Conservation (phyloP, 2,329 filamentous ascomycete species). For the Fusarium oligoseptatum region DNA sequence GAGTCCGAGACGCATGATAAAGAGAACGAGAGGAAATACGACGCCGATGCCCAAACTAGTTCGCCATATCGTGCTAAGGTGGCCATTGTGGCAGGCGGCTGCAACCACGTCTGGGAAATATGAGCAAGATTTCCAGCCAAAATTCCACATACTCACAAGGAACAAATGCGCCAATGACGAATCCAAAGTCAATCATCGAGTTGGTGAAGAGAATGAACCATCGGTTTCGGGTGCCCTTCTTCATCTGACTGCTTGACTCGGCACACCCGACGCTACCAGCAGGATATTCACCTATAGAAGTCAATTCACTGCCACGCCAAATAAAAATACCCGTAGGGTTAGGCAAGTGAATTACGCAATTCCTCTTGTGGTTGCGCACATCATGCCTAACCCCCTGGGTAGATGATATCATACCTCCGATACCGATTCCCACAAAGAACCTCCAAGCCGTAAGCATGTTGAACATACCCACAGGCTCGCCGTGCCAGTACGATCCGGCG, state of each 20-base stretch:
- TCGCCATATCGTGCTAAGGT: conserved; percentile 84
- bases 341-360: no score
- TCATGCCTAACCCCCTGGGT: no score
- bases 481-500: conserved; percentile 81
- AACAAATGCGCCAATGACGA: conserved; percentile 83
- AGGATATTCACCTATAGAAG: conserved; percentile 72
- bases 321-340: no score
- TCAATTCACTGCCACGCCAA: neutral
- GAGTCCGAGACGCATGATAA: conserved; percentile 79
- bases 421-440: conserved; percentile 86
- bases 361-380: no score
- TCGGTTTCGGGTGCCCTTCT: conserved; percentile 82
- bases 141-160: conserved; percentile 60
- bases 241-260: conserved; percentile 86
- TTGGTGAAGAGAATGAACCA: conserved; percentile 96
- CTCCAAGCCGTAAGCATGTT: conserved; percentile 83
- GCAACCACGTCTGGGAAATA: conserved; percentile 60
- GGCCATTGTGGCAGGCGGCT: conserved; percentile 68
- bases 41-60: conserved; percentile 82
- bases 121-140: accelerated
- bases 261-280: conserved; percentile 87
- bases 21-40: conserved; percentile 79
- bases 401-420: conserved; percentile 67
- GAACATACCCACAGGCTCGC: conserved; percentile 78
- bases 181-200: conserved; percentile 86